Evolutionary conservation across 352 stramenopile species (phyloP), one percentile per base, ranked within the genome.

Genomic region (Phytopythium montanum): DNA sequence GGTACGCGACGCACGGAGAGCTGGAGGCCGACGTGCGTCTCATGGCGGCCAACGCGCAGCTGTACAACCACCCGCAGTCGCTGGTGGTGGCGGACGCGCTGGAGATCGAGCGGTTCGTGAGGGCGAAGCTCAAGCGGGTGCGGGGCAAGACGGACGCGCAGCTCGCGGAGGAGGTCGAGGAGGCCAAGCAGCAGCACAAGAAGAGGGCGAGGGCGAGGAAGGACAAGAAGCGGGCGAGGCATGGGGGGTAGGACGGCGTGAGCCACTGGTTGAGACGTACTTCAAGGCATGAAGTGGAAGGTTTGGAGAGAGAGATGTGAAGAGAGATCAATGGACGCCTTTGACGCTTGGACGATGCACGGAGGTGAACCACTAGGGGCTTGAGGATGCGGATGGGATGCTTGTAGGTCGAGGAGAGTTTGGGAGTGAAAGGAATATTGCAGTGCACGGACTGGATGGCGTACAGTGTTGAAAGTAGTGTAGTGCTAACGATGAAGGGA

Each of bases 21-120:
- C 89, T 95, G 63, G 86, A 92, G 48, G 72, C 64, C 10, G 89
- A 97, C 66, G 81, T 96, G 51, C 79, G 78, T 49, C 77, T 92
- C 52, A 95, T 97, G 77, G 73, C 95, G 44, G 64, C 69, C 49
- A 97, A 97, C 65, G 85, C 90, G 41, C 81, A 95, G 68, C 66
- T 88, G 66, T 95, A 95, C 60, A 95, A 95, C 64, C 84, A 92
- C 59, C 70, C 77, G 28, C 75, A 93, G 64, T 93, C 86, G 45
- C 73, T 95, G 16, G 86, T 95, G 55, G 79, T 87, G 62, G 81
- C 85, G 59, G 84, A 95, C 59, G 81, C 86, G 46, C 68, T 91
- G 21, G 86, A 92, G 53, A 95, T 95, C 45, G 84, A 92, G 65
- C 92, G 90, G 71, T 84, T 87, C 54, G 80, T 95, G 25, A 89